Evolutionary conservation across 257 asterid species (phyloP), one percentile per base, ranked within the genome.

Genomic region (Solanum arcanum): DNA sequence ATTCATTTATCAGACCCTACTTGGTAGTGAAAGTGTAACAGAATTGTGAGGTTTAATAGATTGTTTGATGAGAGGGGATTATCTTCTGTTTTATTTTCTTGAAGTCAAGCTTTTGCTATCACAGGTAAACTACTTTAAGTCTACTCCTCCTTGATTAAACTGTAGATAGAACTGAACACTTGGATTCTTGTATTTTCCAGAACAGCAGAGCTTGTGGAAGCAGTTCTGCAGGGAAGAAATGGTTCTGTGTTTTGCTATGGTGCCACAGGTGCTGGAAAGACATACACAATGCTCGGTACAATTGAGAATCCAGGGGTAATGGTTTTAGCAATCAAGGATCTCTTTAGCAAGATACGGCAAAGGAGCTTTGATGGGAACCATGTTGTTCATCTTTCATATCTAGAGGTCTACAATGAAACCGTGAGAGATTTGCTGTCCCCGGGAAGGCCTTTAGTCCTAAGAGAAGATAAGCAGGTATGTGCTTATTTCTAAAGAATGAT

Each of bases 251-350:
- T 93, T 35, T 93, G 96, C 89, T 93, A 93, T 52, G 96, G 96
- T 66, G 95, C 96, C 86, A 93, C 95, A 15, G 96, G 96, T 85
- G 96, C 95, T 23, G 95, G 96, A 86, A 93, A 93, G 89, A 92
- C 96, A 41, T 88, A 92, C 47, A 93, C 96, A 85, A 93, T 93
- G 96, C 94, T 92, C 3, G 96, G 96, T 47, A 93, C 94, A 1
- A 73, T 88, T 56, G 95, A 91, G 88, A 92, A 91, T 81, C 96
- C 96, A 0, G 96, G 96, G 8, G 95, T 93, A 23, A 93, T 93
- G 96, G 96, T 93, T 29, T 90, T 93, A 78, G 96, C 96, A 8
- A 93, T 93, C 39, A 92, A 93, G 90, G 96, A 93, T 88, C 94
- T 93, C 33, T 93, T 93, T 86, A 90, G 85, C 88, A 91, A 92